These are phyloP conservation scores for Zymoseptoria ardabiliae DNA, from an alignment of 2,329 filamentous ascomycete species.

Conservation along the genomic window DNA sequence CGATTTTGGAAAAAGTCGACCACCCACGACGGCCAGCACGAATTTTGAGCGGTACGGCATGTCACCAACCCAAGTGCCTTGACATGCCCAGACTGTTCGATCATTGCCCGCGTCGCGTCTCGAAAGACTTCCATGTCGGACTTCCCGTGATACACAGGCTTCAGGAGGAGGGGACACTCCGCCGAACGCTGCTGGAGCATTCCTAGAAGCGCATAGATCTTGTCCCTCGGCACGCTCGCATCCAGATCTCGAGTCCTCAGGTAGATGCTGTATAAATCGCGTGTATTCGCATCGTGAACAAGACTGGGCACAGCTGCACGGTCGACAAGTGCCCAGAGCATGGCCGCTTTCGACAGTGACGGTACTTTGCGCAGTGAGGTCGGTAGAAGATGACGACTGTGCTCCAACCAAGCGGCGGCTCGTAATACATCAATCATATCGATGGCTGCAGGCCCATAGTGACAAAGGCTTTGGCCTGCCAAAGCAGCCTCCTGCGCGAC, in stretches of 20 bases:
- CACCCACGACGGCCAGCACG: background rate
- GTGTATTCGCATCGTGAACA: background rate
- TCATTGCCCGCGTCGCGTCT: constrained; percentile 1
- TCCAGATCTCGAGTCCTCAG: background rate
- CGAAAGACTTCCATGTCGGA: background rate
- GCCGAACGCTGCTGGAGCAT: background rate
- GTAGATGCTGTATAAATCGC: background rate
- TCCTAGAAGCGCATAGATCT: background rate
- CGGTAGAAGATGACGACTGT: background rate
- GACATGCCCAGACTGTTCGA: background rate
- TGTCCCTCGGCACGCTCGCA: background rate
- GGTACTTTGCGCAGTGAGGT: background rate
- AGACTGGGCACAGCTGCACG: background rate
- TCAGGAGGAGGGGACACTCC: background rate
- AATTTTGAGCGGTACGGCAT: background rate
- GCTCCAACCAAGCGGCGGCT: background rate
- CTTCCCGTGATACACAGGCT: background rate
- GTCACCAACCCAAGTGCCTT: background rate
- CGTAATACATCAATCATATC: background rate
- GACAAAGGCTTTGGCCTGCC: background rate
- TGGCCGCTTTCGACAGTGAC: background rate
- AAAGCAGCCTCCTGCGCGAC: background rate
- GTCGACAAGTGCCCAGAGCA: background rate
- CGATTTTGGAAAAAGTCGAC: background rate
- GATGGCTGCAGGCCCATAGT: background rate